Percentiles rank a stretch among this genome's conserved stretches.
Conservation (phyloP, 345 rosid species). For the Populus alba region DNA sequence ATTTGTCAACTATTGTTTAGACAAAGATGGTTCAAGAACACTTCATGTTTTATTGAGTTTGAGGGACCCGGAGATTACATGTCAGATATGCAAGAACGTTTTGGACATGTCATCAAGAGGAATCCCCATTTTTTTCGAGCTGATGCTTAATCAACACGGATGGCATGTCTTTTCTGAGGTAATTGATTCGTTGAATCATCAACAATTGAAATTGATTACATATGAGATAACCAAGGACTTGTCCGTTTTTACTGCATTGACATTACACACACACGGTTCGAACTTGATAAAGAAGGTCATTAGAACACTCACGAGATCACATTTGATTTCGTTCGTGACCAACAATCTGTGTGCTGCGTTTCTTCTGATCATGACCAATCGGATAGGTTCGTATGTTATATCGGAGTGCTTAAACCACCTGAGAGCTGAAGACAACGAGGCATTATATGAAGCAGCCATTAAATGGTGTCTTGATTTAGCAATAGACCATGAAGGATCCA, state of each 20-base stretch:
- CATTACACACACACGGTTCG: constrained; percentile 7
- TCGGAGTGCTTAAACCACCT: constrained; percentile 7
- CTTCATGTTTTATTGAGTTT: background rate
- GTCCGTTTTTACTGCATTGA: background rate
- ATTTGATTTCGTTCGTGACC: background rate
- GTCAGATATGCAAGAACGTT: background rate
- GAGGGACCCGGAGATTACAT: background rate
- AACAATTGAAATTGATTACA: background rate
- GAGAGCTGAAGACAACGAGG: background rate
- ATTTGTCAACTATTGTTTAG: background rate
- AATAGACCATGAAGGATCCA: constrained; percentile 18
- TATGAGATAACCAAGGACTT: background rate
- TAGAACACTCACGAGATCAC: background rate
- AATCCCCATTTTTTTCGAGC: background rate
- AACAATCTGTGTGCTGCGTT: background rate
- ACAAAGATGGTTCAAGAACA: constrained; percentile 8
- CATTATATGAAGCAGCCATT: constrained; percentile 12
- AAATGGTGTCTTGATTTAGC: constrained; percentile 17
- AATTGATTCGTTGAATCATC: constrained; percentile 13
- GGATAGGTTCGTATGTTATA: constrained; percentile 4
- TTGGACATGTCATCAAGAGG: background rate
- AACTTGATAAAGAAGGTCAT: constrained; percentile 19
- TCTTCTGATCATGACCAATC: constrained; percentile 3
- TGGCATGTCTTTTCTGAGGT: constrained; percentile 18
- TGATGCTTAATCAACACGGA: constrained; percentile 20